Base-by-base conservation (phyloP, 306 rosid genomes). In the Ceratonia siliqua region DNA sequence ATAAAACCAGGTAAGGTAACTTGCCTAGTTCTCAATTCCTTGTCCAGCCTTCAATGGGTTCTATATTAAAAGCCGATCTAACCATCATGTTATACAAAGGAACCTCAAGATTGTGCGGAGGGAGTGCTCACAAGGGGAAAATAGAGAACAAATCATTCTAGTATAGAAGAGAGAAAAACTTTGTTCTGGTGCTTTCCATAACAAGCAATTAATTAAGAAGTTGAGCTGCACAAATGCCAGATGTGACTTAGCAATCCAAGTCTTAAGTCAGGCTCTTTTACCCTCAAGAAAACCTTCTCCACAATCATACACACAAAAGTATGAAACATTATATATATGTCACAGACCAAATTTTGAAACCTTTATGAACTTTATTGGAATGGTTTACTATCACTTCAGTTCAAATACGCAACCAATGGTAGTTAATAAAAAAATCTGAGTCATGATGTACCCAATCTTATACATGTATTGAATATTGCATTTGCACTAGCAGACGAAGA, bases 211-310 rank as follows among this genome's bases (percentile, higher is more conserved):
- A 22, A 21, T 53, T 53, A 7, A 49, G 46, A 28, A 20, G 52
- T 53, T 70, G 64, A 36, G 63, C 50, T n/a, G 41, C n/a, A 22
- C 18, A 43, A 53, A 13, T 52, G 75, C 9, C 63, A 70, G 59
- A 70, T 52, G 14, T 63, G 33, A 68, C 3, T 50, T 24, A 22
- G 8, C n/a, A 54, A 33, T 54, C 61, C 11, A 8, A 8, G 2
- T 12, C n/a, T 1, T 11, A 27, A 25, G 13, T 12, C 32, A 27
- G 8, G 18, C 48, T 13, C 17, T 11, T 11, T 21, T 20, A 36
- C 32, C 17, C 68, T 62, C 48, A 38, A 62, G 27, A 20, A 20
- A 36, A 36, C 49, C 49, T 36, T 59, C 25, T 32, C 43, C 12
- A 32, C 27, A 33, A 15, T 32, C 24, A 32, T 59, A 4, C 10